Base-by-base conservation (phyloP, 2,329 filamentous ascomycete species). In the Epichloe scottii region DNA sequence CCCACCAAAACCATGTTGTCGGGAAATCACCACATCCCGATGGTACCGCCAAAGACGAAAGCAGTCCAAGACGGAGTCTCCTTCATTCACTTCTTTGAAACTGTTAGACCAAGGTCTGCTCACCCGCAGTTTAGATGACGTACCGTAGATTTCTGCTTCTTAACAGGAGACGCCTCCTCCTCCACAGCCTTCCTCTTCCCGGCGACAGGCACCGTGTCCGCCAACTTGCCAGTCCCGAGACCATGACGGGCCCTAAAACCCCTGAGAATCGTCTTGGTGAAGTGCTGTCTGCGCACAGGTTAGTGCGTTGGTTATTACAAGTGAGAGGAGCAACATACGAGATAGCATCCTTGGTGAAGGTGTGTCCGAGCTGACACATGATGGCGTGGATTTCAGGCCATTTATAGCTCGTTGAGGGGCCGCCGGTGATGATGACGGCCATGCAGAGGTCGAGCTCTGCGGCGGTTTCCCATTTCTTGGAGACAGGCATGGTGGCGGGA, bases 371-470 rank as follows among this genome's bases (percentile, higher is more conserved):
- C 2, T 51, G 21, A 2, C 46, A 51, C 68, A 71, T 69, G 37
- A 64, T 54, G 7, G 50, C 47, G 48, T 61, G 58, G 3, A 67
- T 57, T 26, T 55, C 58, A 44, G 58, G 50, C 68, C 68, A 71
- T 56, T 69, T 66, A 53, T 61, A 59, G 19, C 58, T 58, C 19
- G 38, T 58, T 56, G 48, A 55, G 58, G 49, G 58, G 54, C 50
- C 49, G 38, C 46, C 45, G 23, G 49, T 49, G 39, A 62, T 49
- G 49, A 68, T 62, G 48, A 69, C 56, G 46, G 67, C 62, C 39
- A 70, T 60, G 54, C 64, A 67, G 52, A 71, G 66, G 47, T 70
- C 67, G 7, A 62, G 64, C 57, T 70, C 67, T n/a, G 63, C 65
- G 14, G 55, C 49, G 19, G 54, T 51, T 14, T 64, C 63, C 68